Evolutionary conservation across 140 eudicot species (phyloP).

Genomic region (Flaveria floridana): DNA sequence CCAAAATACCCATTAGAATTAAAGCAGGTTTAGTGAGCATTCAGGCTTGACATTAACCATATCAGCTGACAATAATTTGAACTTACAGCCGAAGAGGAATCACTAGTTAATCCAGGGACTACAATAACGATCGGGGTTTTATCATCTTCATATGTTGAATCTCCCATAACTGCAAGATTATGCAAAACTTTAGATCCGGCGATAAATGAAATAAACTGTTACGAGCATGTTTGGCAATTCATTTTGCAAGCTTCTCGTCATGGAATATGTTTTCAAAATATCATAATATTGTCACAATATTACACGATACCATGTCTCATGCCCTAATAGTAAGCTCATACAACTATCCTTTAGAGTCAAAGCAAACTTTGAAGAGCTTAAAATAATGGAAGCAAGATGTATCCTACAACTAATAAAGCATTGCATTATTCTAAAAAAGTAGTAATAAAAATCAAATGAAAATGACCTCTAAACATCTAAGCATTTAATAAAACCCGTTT

Average conservation of each 20-base stretch:
- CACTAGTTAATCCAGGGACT: slow-evolving; percentile 92
- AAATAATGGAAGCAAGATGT: not conserved
- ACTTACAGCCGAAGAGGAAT: slow-evolving; percentile 87
- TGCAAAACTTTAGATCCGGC: slow-evolving; percentile 5
- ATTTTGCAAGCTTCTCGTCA: slow-evolving; percentile 22
- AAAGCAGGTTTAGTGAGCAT: slow-evolving; percentile 24
- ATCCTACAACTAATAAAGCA: slow-evolving; percentile 14
- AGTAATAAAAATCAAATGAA: not conserved
- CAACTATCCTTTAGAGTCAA: slow-evolving; percentile 1
- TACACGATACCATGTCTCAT: not conserved
- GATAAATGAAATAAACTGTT: not conserved
- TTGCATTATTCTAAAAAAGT: not conserved
- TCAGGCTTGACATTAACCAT: not conserved
- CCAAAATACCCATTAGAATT: not conserved
- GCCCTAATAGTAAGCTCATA: not conserved
- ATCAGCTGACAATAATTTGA: slow-evolving; percentile 15
- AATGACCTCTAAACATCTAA: not conserved
- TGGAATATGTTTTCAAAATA: not conserved
- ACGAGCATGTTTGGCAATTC: slow-evolving; percentile 8
- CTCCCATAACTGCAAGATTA: slow-evolving; percentile 55
- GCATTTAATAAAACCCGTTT: not conserved
- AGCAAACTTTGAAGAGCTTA: slow-evolving; percentile 13
- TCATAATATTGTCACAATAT: not conserved
- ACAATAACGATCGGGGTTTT: slow-evolving; percentile 68
- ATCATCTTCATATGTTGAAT: slow-evolving; percentile 46